Conservation (phyloP, 2,329 filamentous ascomycete genomes). For the Sporothrix luriei region DNA sequence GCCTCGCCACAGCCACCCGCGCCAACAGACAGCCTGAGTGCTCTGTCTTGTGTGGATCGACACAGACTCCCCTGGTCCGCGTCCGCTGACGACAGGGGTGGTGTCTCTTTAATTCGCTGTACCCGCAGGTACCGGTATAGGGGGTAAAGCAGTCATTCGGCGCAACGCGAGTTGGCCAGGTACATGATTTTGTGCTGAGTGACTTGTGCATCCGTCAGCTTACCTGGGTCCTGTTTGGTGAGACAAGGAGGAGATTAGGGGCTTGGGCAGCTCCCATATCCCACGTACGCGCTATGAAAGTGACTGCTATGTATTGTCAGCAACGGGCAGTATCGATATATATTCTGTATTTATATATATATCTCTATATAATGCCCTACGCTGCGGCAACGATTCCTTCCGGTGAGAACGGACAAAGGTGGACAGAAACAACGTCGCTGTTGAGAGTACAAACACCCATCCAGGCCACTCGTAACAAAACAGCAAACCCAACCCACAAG, state of each 20-base stretch:
- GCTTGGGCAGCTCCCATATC: neutral
- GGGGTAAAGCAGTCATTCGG: neutral
- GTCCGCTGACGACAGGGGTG: neutral
- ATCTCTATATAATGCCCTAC: neutral
- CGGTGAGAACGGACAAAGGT: neutral
- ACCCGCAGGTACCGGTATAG: neutral
- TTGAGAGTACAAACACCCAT: neutral
- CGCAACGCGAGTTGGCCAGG: no score
- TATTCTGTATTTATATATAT: no score
- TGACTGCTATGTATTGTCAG: neutral
- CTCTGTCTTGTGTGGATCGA: neutral
- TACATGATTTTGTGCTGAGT: no score
- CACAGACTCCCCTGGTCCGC: neutral
- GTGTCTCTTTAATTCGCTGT: neutral
- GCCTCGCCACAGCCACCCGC: constrained; percentile 15
- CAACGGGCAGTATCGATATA: neutral
- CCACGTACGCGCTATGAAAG: no score
- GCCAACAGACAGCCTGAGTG: neutral
- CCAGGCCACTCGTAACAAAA: neutral
- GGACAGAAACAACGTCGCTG: neutral
- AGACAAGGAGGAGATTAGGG: neutral
- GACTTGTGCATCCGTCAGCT: neutral
- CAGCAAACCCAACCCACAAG: neutral
- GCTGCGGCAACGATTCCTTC: constrained; percentile 2
- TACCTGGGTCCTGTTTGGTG: constrained; percentile 9